Percentiles rank a stretch among this genome's conserved stretches.
These are phyloP conservation scores for Globisporangium yorkense DNA, from an alignment of 352 stramenopile genomes.

Conservation along the genomic window DNA sequence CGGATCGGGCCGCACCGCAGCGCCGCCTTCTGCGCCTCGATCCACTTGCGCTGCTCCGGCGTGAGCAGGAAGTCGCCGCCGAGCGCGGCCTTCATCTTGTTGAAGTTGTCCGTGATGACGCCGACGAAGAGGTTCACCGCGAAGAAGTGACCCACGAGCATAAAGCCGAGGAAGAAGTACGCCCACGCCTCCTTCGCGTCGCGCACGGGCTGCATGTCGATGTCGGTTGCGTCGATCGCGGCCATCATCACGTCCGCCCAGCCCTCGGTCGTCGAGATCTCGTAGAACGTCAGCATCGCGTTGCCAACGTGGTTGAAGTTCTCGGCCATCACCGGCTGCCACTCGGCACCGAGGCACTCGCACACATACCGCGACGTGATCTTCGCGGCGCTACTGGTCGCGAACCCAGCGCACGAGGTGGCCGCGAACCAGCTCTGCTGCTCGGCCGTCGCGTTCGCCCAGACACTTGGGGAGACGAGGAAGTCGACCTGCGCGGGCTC, in stretches of 20 bases:
- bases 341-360: conserved; percentile 48
- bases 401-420: conserved; percentile 35
- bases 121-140: conserved; percentile 93
- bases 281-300: conserved; percentile 87
- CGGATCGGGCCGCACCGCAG: conserved; percentile 59
- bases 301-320: conserved; percentile 85
- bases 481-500: conserved; percentile 35
- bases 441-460: conserved; percentile 20
- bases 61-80: conserved; percentile 81
- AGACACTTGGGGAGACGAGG: conserved; percentile 32
- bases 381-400: conserved; percentile 4
- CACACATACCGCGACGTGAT: conserved; percentile 75
- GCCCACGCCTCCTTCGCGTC: conserved; percentile 79
- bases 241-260: conserved; percentile 92
- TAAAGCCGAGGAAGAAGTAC: conserved; percentile 89
- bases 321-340: conserved; percentile 39
- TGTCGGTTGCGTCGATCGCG: conserved; percentile 79
- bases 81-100: conserved; percentile 80
- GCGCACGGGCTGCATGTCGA: conserved; percentile 90
- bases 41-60: conserved; percentile 89
- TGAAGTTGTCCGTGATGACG: conserved; percentile 94
- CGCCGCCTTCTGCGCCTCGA: conserved; percentile 70
- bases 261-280: conserved; percentile 92
- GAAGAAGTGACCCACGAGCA: conserved; percentile 92
- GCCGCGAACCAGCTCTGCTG: conserved; percentile 53